Percentiles rank a stretch among this genome's conserved stretches.
phyloP scores from a whole-genome alignment of 345 rosid species.

The Eucalyptus guilfoylei region DNA sequence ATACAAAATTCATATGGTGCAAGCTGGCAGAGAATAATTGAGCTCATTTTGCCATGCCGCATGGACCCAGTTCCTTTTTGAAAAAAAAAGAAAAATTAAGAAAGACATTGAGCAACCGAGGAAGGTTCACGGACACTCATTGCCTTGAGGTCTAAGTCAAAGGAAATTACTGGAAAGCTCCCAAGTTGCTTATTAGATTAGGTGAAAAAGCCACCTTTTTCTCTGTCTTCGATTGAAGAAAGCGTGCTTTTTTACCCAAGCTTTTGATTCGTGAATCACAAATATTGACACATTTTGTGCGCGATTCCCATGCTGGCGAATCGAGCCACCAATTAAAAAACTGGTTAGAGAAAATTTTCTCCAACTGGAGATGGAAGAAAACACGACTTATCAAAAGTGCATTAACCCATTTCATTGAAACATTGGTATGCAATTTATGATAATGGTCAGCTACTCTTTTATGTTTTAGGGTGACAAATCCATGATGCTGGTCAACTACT shows the following conservation, averaged over 20 bases:
- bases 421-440: background rate
- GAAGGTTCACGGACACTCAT: background rate
- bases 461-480: background rate
- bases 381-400: background rate
- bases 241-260: background rate
- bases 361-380: background rate
- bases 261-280: background rate
- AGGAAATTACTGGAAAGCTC: background rate
- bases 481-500: background rate
- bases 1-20: background rate
- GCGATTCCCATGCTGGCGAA: background rate
- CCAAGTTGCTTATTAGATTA: background rate
- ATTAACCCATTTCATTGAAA: background rate
- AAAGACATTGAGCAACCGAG: background rate
- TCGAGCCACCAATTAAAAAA: background rate
- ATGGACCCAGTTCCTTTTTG: background rate
- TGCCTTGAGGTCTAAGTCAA: background rate
- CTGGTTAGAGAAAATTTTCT: background rate
- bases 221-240: background rate
- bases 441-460: background rate
- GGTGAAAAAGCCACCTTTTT: background rate
- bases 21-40: background rate
- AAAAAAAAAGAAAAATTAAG: fast-evolving
- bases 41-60: background rate
- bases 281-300: background rate